These are phyloP conservation scores for Clathrus columnatus DNA, from an alignment of 768 basidiomycete species.

Conservation along the genomic window DNA sequence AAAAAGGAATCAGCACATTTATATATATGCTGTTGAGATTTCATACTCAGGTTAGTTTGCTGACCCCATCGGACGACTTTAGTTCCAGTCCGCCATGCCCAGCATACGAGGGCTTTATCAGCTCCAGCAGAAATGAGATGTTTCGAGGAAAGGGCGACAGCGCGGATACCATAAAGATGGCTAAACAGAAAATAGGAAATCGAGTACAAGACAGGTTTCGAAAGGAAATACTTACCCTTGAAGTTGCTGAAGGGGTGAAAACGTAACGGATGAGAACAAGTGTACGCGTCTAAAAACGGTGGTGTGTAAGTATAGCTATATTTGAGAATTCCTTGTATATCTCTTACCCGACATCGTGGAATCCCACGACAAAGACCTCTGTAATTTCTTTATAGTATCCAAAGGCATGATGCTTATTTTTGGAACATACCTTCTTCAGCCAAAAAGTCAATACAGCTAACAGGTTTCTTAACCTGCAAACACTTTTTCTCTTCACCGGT, in stretches of 20 bases:
- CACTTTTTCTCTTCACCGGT: constrained; percentile 64
- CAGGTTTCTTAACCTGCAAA: constrained; percentile 78
- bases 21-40: not conserved
- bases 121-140: constrained; percentile 81
- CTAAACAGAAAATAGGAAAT: constrained; percentile 19
- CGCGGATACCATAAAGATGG: constrained; percentile 83
- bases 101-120: constrained; percentile 68
- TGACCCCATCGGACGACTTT: constrained; percentile 90
- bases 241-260: constrained; percentile 74
- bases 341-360: constrained; percentile 81
- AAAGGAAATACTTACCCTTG: no score
- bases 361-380: constrained; percentile 90
- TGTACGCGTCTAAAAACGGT: constrained; percentile 61
- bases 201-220: not conserved
- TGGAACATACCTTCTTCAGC: constrained; percentile 59
- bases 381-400: not conserved
- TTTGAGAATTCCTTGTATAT: not conserved
- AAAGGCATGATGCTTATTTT: not conserved
- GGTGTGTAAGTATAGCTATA: not conserved
- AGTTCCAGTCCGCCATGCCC: constrained; percentile 83
- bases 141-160: constrained; percentile 76
- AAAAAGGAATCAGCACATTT: not conserved
- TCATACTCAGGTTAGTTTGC: constrained; percentile 67
- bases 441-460: constrained; percentile 83
- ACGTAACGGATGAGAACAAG: constrained; percentile 78